Base-by-base conservation (phyloP, 2,329 filamentous ascomycete species). In the Ciborinia camelliae region DNA sequence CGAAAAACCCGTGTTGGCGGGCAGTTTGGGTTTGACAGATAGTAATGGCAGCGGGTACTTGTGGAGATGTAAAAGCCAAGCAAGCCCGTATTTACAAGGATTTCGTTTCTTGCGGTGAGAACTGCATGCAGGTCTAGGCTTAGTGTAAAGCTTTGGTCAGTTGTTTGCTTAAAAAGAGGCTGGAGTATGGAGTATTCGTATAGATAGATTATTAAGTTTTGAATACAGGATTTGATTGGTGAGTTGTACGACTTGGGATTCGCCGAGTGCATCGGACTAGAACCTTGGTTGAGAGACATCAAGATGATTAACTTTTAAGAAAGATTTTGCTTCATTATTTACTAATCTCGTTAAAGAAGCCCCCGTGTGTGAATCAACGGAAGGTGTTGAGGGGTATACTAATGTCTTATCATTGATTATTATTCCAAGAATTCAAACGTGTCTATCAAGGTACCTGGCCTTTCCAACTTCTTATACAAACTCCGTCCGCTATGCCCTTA, bases 401-500 rank as follows among this genome's bases (percentile, higher is more conserved):
- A 41, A 52, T 35, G 35, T 43, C 12, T 43, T 32, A 35, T 35
- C 23, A 61, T 60, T 52, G n/a, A 64, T 45, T 58, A 63, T 48
- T 52, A 52, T 52, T 60, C 43, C 37, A 62, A 45, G 43, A 65
- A 53, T 41, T 68, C 60, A 62, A 48, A 62, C 65, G 53, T 65
- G 53, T 55, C 39, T 63, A 66, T 59, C 58, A 37, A 50, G 64
- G 57, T 39, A 57, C 39, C 64, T 48, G 9, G 12, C 32, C 32
- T 32, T 61, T 30, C 48, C 58, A 50, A 48, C 43, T 58, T 58
- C 39, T 68, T 32, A 53, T 51, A 53, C 62, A 58, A 73, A 74
- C 71, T 72, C 72, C 71, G 64, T 37, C 59, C 71, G 72, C 72
- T 74, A 73, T 73, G 72, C 69, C 65, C 35, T 37, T 41, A 68